Conservation (phyloP, 352 stramenopile species). For the Pythium folliculosum region DNA sequence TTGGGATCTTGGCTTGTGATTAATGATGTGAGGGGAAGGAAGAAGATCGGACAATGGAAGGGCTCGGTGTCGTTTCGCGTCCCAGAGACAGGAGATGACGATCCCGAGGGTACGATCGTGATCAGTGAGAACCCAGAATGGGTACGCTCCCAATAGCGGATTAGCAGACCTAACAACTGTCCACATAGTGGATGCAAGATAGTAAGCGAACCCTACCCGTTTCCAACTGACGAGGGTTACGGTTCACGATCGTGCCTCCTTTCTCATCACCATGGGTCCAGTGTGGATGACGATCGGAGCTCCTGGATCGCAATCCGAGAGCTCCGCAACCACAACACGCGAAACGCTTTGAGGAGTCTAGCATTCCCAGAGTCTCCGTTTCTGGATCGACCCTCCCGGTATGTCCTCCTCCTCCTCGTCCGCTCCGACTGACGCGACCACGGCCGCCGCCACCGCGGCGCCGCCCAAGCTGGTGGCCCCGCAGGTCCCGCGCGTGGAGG, state of each 20-base stretch:
- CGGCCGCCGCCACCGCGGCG: no score
- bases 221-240: not conserved
- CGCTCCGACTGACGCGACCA: not conserved
- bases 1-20: not conserved
- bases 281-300: conserved; percentile 1
- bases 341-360: no score
- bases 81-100: conserved; percentile 1
- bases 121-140: not conserved
- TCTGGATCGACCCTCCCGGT: no score
- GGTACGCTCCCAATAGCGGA: not conserved
- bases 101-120: conserved; percentile 14
- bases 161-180: not conserved
- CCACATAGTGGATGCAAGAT: not conserved
- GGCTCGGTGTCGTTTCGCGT: conserved; percentile 10
- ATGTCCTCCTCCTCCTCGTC: conserved; percentile 3
- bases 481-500: conserved; percentile 27
- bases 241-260: not conserved
- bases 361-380: no score
- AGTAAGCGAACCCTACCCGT: not conserved
- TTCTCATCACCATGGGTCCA: not conserved
- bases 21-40: not conserved
- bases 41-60: no score
- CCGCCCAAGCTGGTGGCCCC: conserved; percentile 29
- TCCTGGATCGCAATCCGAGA: conserved; percentile 5
- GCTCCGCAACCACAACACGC: not conserved